Evolutionary conservation across 805 yeast species (phyloP).

Genomic region (Dipodascopsis tothii): DNA sequence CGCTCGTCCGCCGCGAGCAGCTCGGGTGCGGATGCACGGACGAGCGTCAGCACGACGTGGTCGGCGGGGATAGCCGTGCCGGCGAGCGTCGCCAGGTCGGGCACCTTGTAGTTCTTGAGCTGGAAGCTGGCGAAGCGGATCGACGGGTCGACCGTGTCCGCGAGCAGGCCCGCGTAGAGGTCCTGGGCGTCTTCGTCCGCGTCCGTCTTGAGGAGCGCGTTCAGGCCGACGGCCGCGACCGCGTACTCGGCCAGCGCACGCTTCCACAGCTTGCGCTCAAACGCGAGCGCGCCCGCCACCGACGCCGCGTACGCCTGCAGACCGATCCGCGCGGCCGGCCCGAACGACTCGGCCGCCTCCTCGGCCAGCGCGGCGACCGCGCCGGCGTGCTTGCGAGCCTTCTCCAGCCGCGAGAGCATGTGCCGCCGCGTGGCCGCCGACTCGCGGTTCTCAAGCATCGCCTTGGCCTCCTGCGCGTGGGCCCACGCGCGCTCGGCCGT

Average conservation of each 20-base stretch:
- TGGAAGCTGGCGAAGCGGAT: slow-evolving; percentile 49
- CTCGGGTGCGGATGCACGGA: slow-evolving; percentile 33
- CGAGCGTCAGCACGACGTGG: slow-evolving; percentile 36
- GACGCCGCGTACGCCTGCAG: slow-evolving; percentile 35
- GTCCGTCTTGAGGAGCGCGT: slow-evolving; percentile 23
- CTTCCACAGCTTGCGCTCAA: slow-evolving; percentile 51
- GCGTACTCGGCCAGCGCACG: slow-evolving; percentile 47
- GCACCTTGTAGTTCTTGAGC: slow-evolving; percentile 22
- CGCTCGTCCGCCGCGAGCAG: background rate
- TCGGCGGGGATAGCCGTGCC: slow-evolving; percentile 37
- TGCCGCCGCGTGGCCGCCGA: slow-evolving; percentile 40
- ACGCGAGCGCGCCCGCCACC: slow-evolving; percentile 44
- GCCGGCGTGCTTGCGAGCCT: slow-evolving; percentile 38
- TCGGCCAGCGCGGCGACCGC: slow-evolving; percentile 1
- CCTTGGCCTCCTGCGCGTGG: slow-evolving; percentile 56
- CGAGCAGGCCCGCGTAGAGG: slow-evolving; percentile 49
- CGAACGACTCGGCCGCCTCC: slow-evolving; percentile 1
- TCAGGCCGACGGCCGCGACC: slow-evolving; percentile 52
- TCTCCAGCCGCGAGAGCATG: slow-evolving; percentile 59
- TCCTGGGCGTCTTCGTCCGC: slow-evolving; percentile 24
- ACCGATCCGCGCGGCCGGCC: slow-evolving; percentile 23
- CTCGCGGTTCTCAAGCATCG: slow-evolving; percentile 21
- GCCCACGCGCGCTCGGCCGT: slow-evolving; percentile 73
- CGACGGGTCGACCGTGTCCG: slow-evolving; percentile 58
- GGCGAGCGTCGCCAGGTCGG: slow-evolving; percentile 39